Base-by-base conservation (phyloP, 768 basidiomycete species). In the Hysterangium stoloniferum region DNA sequence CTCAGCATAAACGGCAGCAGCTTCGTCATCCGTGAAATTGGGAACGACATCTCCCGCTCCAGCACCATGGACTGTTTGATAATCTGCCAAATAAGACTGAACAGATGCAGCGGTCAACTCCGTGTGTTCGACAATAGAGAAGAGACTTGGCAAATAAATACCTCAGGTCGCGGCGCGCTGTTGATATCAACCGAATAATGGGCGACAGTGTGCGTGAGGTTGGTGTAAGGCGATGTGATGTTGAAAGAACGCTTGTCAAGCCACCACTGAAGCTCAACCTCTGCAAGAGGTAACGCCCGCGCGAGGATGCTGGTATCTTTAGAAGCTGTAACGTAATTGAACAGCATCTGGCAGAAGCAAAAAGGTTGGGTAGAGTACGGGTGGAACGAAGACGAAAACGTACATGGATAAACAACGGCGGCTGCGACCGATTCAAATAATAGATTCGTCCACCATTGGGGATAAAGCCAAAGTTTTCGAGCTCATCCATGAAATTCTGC, bases 381-480 rank as follows among this genome's bases (percentile, higher is more conserved):
- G 19, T 5, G 6, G 4, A 37, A 17, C 25, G 42, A 35, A 4
- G 1, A 38, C 13, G 34, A 29, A 11, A 4, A 60, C 74, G 49
- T 52, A 85, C 86, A 59, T 82, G 82, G 49, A 86, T 79, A 68
- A 95, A 95, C 27, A 95, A 61, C 4, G 93, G 93, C 12, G 92
- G 92, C 60, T 95, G 91, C n/a, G 90, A 94, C 52, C 94, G 79
- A 59, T 94, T 76, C 55, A 95, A 65, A 66, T 95, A 96, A 60
- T 96, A 96, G 45, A 87, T 90, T 9, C 92, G 76, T 3, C 91
- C 93, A 6, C 94, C 94, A 59, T 96, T 97, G 1, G 94, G 94
- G 55, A 97, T 84, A 69, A 96, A 97, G 0, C 93, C 94, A 58
- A 87, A 79, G 20, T 63, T 61, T 34, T 85, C 79, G 40, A 97